Base-by-base conservation (phyloP, 2,329 filamentous ascomycete genomes). In the Nannizziopsis arthrosporioides region DNA sequence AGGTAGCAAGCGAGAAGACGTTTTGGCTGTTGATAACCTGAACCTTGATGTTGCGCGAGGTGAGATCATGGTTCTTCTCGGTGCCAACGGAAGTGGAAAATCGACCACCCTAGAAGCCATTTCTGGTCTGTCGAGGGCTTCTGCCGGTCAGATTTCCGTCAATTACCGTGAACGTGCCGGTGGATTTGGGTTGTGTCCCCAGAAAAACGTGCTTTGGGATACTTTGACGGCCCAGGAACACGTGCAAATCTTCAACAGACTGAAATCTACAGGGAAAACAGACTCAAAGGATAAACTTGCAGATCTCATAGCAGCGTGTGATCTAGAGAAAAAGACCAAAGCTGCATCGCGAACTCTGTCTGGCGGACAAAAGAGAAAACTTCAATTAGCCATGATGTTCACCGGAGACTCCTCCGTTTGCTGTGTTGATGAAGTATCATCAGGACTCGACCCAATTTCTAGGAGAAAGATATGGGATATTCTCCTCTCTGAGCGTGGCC, bases 401-500 rank as follows among this genome's bases (percentile, higher is more conserved):
- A 93, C 86, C 2, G 89, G 90, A 52, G 88, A 87, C 9, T 90
- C 84, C 53, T 80, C 80, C 18, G 82, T 95, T 0, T 94, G 89
- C 66, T 92, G 87, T 58, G 80, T 95, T 5, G 89, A 95, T 56
- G 90, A 95, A 64, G 87, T 94, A 11, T 89, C 84, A 35, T 88
- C 83, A 51, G 90, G 89, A 11, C 74, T 95, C 15, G 89, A 95
- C 60, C 88, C 90, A 0, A 70, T 95, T 1, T 89, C 84, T 15
- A 75, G 90, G 47, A 73, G 88, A 22, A 94, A 94, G 67, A 85
- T 95, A 18, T 95, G 89, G 89, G 87, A 94, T 56, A 95, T 95
- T 51, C 71, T 95, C 17, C 72, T 94, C 10, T 84, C 84, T 1
- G 88, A 94, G 64, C 79, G 89, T 49, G 88, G 87, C 15, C 74